Percentiles rank a stretch among this genome's conserved stretches.
phyloP scores from a whole-genome alignment of 169 alveolate species.

The Perkinsus marinus region DNA sequence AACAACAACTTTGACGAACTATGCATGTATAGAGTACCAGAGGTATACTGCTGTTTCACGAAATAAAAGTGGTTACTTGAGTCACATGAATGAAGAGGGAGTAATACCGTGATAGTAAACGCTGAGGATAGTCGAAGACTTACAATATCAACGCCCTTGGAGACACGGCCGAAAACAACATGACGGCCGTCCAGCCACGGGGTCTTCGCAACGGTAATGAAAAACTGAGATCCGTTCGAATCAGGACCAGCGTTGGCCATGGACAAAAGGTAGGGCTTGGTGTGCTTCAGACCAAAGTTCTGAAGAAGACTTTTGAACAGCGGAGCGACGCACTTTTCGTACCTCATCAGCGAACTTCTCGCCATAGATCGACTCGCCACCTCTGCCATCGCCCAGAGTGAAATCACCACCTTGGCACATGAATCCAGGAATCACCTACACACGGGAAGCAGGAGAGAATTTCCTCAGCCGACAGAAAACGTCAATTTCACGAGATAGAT shows the following conservation, averaged over 20 bases:
- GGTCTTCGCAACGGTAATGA: conserved; percentile 45
- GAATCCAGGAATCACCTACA: conserved; percentile 54
- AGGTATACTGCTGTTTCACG: too few relatives aligned
- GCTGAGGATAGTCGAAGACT: too few relatives aligned
- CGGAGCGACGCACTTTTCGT: too few relatives aligned
- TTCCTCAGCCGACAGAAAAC: too few relatives aligned
- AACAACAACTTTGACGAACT: too few relatives aligned
- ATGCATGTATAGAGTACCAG: too few relatives aligned
- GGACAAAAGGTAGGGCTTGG: conserved; percentile 49
- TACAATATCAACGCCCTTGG: too few relatives aligned
- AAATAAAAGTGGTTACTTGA: too few relatives aligned
- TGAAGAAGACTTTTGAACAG: conserved; percentile 10
- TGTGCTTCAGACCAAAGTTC: conserved; percentile 51
- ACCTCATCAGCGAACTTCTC: conserved; percentile 30
- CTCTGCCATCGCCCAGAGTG: conserved; percentile 66
- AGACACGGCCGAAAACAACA: conserved; percentile 9
- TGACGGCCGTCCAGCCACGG: conserved; percentile 49
- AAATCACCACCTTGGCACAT: conserved; percentile 76
- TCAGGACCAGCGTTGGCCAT: conserved; percentile 70
- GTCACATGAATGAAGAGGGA: too few relatives aligned
- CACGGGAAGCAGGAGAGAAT: too few relatives aligned
- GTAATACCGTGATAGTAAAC: too few relatives aligned
- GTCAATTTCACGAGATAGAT: too few relatives aligned
- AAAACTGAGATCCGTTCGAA: conserved; percentile 50
- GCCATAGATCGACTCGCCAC: conserved; percentile 78